phyloP scores from a whole-genome alignment of 2,329 filamentous ascomycete genomes.

The Nectriaceae sp. region DNA sequence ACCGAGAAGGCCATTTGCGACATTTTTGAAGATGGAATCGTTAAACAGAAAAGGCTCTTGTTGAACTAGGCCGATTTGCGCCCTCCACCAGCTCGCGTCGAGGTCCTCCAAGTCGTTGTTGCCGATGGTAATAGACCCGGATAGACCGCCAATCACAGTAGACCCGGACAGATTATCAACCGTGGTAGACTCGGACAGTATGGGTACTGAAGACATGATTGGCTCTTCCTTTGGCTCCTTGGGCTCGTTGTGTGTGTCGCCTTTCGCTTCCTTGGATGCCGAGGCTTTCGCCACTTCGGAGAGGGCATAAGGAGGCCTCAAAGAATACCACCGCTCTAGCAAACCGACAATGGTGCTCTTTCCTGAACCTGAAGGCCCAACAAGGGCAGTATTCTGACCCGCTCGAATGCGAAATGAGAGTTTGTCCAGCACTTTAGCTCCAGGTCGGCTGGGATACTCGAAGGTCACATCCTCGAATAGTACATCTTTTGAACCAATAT shows the following conservation, averaged over 20 bases:
- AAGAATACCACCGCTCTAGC: slow-evolving; percentile 64
- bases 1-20: slow-evolving; percentile 47
- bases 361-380: slow-evolving; percentile 67
- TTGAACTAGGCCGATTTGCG: slow-evolving; percentile 33
- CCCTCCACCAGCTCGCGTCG: slow-evolving; percentile 33
- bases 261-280: neutral
- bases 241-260: neutral
- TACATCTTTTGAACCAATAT: slow-evolving; percentile 38
- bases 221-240: neutral
- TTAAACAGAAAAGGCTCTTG: slow-evolving; percentile 43
- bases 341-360: slow-evolving; percentile 70
- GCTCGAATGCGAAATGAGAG: slow-evolving; percentile 55
- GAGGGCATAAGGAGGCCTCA: slow-evolving; percentile 14
- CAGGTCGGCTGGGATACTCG: slow-evolving; percentile 23
- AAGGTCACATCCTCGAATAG: slow-evolving; percentile 43
- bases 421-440: slow-evolving; percentile 36
- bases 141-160: neutral
- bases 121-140: slow-evolving; percentile 6
- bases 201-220: neutral
- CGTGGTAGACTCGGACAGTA: neutral
- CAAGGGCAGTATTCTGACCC: slow-evolving; percentile 67
- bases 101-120: slow-evolving; percentile 17
- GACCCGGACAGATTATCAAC: neutral
- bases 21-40: slow-evolving; percentile 50
- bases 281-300: slow-evolving; percentile 9